Conservation (phyloP, 139 green algal genomes). For the Tetradesmus lagerheimii region DNA sequence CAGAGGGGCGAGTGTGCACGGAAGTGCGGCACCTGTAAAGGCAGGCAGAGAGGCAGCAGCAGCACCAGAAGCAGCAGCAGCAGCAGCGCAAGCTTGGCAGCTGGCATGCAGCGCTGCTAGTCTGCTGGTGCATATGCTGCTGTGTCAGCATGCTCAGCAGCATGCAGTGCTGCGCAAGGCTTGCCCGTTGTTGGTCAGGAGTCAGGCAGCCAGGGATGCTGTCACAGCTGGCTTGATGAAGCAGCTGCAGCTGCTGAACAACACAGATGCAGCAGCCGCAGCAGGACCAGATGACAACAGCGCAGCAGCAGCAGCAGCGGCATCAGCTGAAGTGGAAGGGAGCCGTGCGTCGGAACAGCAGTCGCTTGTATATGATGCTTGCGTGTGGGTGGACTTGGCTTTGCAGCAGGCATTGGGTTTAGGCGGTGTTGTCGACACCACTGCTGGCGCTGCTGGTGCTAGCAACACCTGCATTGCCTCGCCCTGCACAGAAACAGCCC, state of each 20-base stretch:
- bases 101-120: background rate
- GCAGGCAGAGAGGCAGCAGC: background rate
- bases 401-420: background rate
- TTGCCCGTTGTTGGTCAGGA: background rate
- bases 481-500: background rate
- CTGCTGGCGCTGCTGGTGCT: background rate
- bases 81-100: background rate
- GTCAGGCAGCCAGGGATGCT: background rate
- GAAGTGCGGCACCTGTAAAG: background rate
- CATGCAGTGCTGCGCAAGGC: background rate
- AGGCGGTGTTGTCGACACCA: background rate
- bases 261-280: background rate
- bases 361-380: background rate
- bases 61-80: background rate
- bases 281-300: background rate
- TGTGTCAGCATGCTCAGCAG: background rate
- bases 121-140: constrained; percentile 22
- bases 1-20: background rate
- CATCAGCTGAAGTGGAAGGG: background rate
- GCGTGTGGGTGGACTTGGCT: background rate
- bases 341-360: background rate
- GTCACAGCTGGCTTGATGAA: background rate
- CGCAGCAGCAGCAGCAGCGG: background rate
- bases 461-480: background rate
- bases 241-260: background rate